Percentiles rank a stretch among this genome's conserved stretches.
Evolutionary conservation across 1,139 yeast genomes (phyloP).

Genomic region (Tardiomyces depauwii): DNA sequence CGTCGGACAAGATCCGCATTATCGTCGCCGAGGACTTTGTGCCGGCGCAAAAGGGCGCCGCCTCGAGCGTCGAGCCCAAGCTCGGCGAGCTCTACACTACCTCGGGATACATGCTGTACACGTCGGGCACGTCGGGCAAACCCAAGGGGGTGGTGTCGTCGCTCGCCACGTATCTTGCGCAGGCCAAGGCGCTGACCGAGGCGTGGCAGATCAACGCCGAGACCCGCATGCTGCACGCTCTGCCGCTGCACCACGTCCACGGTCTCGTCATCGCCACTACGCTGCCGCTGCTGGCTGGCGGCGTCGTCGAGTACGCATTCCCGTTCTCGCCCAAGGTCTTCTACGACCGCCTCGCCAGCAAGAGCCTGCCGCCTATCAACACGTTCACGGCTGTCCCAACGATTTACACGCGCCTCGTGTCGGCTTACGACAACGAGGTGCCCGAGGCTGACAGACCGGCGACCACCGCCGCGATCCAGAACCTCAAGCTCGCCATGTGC

Average conservation of each 20-base stretch:
- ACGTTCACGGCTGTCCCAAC: slow-evolving; percentile 31
- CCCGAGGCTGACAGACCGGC: slow-evolving; percentile 8
- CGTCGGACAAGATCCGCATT: slow-evolving; percentile 8
- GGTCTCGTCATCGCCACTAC: slow-evolving; percentile 27
- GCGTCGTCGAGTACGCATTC: slow-evolving; percentile 25
- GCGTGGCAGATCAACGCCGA: slow-evolving; percentile 23
- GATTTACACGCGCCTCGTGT: slow-evolving; percentile 22
- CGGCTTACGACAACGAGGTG: slow-evolving; percentile 13
- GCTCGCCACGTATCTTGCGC: slow-evolving; percentile 23
- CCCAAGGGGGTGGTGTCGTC: slow-evolving; percentile 30
- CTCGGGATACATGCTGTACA: slow-evolving; percentile 26
- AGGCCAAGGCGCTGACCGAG: slow-evolving; percentile 22
- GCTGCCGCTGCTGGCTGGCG: slow-evolving; percentile 25
- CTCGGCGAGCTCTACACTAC: slow-evolving; percentile 1
- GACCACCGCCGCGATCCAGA: slow-evolving; percentile 9
- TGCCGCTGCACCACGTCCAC: slow-evolving; percentile 29
- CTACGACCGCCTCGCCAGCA: slow-evolving; percentile 14
- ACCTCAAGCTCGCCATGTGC: slow-evolving; percentile 24
- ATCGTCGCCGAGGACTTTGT: slow-evolving; percentile 14
- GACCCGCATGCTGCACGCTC: slow-evolving; percentile 24
- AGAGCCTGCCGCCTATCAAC: slow-evolving; percentile 20
- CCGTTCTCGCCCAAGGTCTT: slow-evolving; percentile 24
- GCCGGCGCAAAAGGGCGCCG: slow-evolving; percentile 5
- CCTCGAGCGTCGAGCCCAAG: background rate
- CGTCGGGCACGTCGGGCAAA: slow-evolving; percentile 29